Evolutionary conservation across 441 rosid species (phyloP), one percentile per base, ranked within the genome.

Genomic region (Adansonia gregorii): DNA sequence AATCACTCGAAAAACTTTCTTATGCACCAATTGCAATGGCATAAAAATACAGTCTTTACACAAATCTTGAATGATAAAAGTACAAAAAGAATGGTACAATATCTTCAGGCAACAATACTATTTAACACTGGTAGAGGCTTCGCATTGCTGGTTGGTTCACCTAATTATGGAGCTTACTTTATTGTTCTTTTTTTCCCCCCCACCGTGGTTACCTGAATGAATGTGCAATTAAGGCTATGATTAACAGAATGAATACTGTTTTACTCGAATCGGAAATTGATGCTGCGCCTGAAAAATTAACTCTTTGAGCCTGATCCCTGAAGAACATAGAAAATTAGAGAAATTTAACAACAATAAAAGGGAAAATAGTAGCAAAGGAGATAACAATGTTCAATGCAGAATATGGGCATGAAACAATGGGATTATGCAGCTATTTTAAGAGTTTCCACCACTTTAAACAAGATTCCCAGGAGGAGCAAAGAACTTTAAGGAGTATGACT

Each of bases 231-330:
- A 86, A 80, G 59, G 79, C 72, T 35, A 78, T 24, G 22, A 78
- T 8, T 61, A 85, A 61, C 24, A 79, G 77, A 77, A 73, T 31
- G 48, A 83, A 75, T 65, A 84, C 54, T 39, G 75, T 73, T 81
- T 73, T 79, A 31, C 85, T 75, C 78, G 72, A 71, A 67, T 24
- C 46, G n/a, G 83, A 66, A 66, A 75, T 22, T 0, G 89, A 59
- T 39, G 83, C 3, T 67, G 94, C 84, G 2, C 84, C 78, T 0
- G 98, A 93, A 80, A 94, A 94, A 59, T 81, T 83, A 67, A 87
- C 85, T 71, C 93, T 91, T 19, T 79, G 84, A 76, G 90, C 87
- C 79, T 94, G 98, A 79, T 91, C 94, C 76, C 98, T 94, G 90
- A 82, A 86, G 31, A 24, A 74, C 64, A 72, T 8, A 27, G 59